These are phyloP conservation scores for Trichosporon asahii DNA, from an alignment of 1,284 basidiomycete genomes.

Conservation along the genomic window DNA sequence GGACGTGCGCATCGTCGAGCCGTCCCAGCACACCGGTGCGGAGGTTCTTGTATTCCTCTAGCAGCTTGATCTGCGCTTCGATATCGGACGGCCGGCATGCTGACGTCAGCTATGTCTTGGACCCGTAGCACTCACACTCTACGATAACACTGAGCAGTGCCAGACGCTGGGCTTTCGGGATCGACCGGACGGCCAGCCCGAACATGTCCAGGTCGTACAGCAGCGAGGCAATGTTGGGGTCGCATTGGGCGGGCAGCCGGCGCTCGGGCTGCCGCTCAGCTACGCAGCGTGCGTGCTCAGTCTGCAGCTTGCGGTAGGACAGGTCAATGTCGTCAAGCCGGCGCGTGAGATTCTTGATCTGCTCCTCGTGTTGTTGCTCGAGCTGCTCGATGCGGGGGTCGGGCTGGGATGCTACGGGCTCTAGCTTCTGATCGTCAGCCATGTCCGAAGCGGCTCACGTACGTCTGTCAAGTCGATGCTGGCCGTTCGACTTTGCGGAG, in stretches of 20 bases:
- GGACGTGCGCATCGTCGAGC: slow-evolving; percentile 64
- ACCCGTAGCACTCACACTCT: slow-evolving; percentile 29
- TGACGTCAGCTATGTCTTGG: slow-evolving; percentile 16
- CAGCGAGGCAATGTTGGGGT: slow-evolving; percentile 10
- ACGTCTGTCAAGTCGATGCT: slow-evolving; percentile 1
- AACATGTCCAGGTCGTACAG: slow-evolving; percentile 20
- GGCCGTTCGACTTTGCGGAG: background rate
- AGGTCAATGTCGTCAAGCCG: slow-evolving; percentile 22
- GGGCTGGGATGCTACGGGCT: background rate
- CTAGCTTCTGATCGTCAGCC: background rate
- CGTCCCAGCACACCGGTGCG: slow-evolving; percentile 76
- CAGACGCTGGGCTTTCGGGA: slow-evolving; percentile 31
- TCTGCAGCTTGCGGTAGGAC: slow-evolving; percentile 25
- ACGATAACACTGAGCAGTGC: slow-evolving; percentile 29
- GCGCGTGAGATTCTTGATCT: background rate
- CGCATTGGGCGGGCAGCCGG: background rate
- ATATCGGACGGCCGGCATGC: slow-evolving; percentile 45
- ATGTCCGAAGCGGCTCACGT: background rate
- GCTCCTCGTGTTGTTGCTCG: background rate
- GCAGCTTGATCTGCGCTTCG: slow-evolving; percentile 65
- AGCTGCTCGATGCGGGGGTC: background rate
- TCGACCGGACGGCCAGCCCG: slow-evolving; percentile 18
- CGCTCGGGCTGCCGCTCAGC: slow-evolving; percentile 11
- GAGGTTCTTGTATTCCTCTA: slow-evolving; percentile 74
- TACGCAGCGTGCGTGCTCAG: slow-evolving; percentile 30